Conservation (phyloP, 371 early-diverging fungal genomes). For the Blastocladiella emersonii region DNA sequence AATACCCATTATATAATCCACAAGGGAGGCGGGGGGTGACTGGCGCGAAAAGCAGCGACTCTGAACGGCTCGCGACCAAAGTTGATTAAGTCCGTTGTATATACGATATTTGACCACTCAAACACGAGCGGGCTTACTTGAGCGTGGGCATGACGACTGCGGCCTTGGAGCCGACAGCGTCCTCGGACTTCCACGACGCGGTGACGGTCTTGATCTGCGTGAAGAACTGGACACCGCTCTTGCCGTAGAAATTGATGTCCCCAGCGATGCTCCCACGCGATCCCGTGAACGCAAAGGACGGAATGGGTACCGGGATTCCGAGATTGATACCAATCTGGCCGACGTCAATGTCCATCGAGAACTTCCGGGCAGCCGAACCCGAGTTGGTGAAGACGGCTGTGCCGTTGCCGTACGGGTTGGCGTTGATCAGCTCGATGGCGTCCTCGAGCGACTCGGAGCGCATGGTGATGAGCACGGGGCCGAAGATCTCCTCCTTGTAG, state of each 20-base stretch:
- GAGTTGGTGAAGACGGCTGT: constrained; percentile 85
- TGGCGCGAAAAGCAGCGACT: no score
- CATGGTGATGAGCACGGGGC: constrained; percentile 78
- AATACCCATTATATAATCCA: no score
- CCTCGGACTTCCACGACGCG: constrained; percentile 79
- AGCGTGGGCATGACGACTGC: constrained; percentile 75
- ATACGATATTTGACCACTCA: no score
- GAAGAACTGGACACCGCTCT: constrained; percentile 58
- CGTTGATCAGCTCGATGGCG: constrained; percentile 80
- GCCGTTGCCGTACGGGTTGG: constrained; percentile 90
- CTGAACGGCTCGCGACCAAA: no score
- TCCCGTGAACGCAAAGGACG: constrained; percentile 93
- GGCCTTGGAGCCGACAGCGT: constrained; percentile 20
- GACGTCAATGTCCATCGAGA: constrained; percentile 76
- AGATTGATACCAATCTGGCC: constrained; percentile 81
- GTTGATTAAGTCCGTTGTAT: no score
- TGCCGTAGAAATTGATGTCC: constrained; percentile 90
- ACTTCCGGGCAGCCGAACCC: constrained; percentile 78
- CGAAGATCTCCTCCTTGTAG: constrained; percentile 94
- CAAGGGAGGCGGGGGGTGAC: no score
- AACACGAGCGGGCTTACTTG: no score
- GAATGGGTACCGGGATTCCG: constrained; percentile 93
- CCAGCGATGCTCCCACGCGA: constrained; percentile 83
- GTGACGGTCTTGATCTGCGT: constrained; percentile 91
- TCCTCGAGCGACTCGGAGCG: constrained; percentile 78